Evolutionary conservation across 2,329 filamentous ascomycete species (phyloP).

Genomic region (Zalaria obscura): DNA sequence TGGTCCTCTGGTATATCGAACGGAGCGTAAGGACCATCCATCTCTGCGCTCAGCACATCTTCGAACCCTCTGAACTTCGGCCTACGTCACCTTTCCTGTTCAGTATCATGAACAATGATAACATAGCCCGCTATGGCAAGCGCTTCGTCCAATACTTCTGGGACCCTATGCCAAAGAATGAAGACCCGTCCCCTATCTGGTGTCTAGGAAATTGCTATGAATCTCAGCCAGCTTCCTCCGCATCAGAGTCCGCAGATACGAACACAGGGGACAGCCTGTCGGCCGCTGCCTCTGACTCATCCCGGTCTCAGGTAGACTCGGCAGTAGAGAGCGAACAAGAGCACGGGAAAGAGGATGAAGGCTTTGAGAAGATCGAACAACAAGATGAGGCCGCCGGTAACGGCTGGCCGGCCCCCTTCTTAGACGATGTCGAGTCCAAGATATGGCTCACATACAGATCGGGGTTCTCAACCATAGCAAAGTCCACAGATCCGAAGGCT

Average conservation of each 20-base stretch:
- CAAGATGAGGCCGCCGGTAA: slow-evolving; percentile 25
- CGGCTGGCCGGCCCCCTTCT: slow-evolving; percentile 72
- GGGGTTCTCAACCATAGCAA: slow-evolving; percentile 69
- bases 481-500: slow-evolving; percentile 61
- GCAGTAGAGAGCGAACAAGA: slow-evolving; percentile 9
- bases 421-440: slow-evolving; percentile 83
- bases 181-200: slow-evolving; percentile 67
- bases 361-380: slow-evolving; percentile 3
- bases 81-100: no score
- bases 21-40: no score
- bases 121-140: slow-evolving; percentile 60
- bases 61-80: no score
- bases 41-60: no score
- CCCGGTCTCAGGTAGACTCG: slow-evolving; percentile 17
- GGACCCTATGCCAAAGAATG: slow-evolving; percentile 78
- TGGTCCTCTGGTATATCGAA: no score
- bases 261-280: slow-evolving; percentile 13
- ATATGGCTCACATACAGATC: slow-evolving; percentile 96
- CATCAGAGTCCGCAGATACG: slow-evolving; percentile 5
- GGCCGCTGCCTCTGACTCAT: slow-evolving; percentile 15
- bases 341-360: slow-evolving; percentile 4
- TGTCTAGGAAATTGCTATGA: slow-evolving; percentile 53
- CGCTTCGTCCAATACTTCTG: slow-evolving; percentile 83
- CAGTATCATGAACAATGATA: slow-evolving; percentile 47
- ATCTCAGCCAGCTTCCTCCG: slow-evolving; percentile 11